Percentiles rank a stretch among this genome's conserved stretches.
These are phyloP conservation scores for Lasiodiplodia hormozganensis DNA, from an alignment of 2,329 filamentous ascomycete species.

Conservation along the genomic window DNA sequence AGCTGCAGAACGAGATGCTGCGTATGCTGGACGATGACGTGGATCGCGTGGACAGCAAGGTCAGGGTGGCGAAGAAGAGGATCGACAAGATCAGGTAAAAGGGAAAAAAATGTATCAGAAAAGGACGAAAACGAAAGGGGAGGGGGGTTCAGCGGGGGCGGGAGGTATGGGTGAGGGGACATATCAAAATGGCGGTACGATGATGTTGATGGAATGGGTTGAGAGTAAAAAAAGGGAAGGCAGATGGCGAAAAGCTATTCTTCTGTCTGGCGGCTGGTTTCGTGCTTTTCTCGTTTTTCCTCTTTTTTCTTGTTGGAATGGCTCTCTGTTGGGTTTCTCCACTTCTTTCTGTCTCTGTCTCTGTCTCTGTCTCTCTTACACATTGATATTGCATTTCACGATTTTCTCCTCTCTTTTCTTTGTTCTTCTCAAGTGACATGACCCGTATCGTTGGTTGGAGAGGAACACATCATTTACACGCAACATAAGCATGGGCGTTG, in stretches of 20 bases:
- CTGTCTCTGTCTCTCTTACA: not conserved
- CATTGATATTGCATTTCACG: not conserved
- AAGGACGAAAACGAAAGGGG: not conserved
- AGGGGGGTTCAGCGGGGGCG: not conserved
- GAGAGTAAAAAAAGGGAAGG: not conserved
- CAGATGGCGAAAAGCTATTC: not conserved
- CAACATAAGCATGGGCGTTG: not conserved
- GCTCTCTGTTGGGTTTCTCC: not conserved
- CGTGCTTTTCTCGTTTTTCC: not conserved
- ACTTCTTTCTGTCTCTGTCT: not conserved
- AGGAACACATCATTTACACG: not conserved
- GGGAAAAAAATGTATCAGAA: not conserved
- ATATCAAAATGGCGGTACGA: not conserved
- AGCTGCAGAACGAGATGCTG: slow-evolving; percentile 74
- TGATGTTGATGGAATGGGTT: not conserved
- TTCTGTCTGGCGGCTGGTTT: not conserved
- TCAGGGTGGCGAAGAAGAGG: slow-evolving; percentile 76
- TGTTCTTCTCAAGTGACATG: not conserved
- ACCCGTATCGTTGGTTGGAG: not conserved
- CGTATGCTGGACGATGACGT: slow-evolving; percentile 70
- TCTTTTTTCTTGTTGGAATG: not conserved
- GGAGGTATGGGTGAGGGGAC: not conserved
- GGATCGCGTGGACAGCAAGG: slow-evolving; percentile 70
- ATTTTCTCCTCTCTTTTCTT: not conserved
- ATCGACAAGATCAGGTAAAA: slow-evolving; percentile 66